Evolutionary conservation across 225 moss, liverwort and hornwort genomes (phyloP).

Genomic region (Physcomitrium patens): DNA sequence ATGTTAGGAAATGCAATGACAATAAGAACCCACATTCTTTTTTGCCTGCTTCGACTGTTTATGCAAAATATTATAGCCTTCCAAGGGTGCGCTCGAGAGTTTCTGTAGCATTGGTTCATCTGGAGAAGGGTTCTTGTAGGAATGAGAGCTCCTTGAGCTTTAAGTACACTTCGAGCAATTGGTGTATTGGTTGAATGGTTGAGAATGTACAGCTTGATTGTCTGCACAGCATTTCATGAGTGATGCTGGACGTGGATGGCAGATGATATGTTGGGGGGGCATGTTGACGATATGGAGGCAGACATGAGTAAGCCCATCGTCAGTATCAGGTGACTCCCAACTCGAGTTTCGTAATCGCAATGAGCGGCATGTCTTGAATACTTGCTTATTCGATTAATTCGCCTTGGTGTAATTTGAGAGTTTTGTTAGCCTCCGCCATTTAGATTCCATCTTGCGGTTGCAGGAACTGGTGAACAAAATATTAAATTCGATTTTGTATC

Average conservation of each 20-base stretch:
- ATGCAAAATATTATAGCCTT: not conserved
- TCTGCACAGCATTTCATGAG: slow-evolving; percentile 15
- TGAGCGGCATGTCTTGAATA: not conserved
- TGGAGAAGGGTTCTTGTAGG: slow-evolving; percentile 10
- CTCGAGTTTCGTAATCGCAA: not conserved
- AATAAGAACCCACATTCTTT: not conserved
- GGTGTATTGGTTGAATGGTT: not conserved
- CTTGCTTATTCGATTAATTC: not conserved
- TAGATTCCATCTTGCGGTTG: not conserved
- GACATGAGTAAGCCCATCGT: slow-evolving; percentile 98
- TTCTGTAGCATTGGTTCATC: not conserved
- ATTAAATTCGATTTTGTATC: not conserved
- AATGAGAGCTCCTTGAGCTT: not conserved
- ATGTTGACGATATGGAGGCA: slow-evolving; percentile 98
- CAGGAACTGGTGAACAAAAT: not conserved
- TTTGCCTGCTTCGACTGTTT: not conserved
- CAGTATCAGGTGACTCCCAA: slow-evolving; percentile 69
- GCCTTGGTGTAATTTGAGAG: not conserved
- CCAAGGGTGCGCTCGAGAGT: slow-evolving; percentile 16
- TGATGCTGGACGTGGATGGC: slow-evolving; percentile 29
- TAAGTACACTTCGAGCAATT: not conserved
- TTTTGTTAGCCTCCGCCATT: not conserved
- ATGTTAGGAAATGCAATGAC: not conserved
- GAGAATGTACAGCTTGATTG: slow-evolving; percentile 13
- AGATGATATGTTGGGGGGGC: slow-evolving; percentile 99